Evolutionary conservation across 2,329 filamentous ascomycete species (phyloP).

Genomic region (Fusarium cicatricum): DNA sequence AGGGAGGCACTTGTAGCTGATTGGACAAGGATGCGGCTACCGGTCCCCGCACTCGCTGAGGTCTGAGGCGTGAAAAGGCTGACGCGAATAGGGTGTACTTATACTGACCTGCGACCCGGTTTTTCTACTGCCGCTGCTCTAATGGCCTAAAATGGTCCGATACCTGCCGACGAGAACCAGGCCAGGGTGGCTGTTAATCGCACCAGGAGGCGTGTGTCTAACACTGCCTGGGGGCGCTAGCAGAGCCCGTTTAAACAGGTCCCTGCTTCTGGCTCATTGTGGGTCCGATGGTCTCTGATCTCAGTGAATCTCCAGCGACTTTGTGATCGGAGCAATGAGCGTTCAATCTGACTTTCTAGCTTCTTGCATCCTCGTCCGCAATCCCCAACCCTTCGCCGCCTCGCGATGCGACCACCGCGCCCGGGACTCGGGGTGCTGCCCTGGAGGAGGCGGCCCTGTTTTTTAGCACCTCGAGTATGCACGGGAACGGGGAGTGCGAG

Average conservation of each 20-base stretch:
- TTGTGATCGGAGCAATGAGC: conserved; percentile 49
- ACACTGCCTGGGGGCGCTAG: background rate
- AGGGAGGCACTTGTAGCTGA: background rate
- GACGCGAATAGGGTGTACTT: conserved; percentile 2
- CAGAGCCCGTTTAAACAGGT: conserved; percentile 33
- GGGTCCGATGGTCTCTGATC: conserved; percentile 45
- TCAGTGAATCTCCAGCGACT: conserved; percentile 30
- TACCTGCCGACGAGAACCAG: background rate
- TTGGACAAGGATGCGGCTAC: background rate
- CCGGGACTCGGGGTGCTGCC: conserved; percentile 29
- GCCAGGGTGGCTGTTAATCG: background rate
- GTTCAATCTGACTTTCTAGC: conserved; percentile 41
- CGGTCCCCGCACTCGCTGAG: conserved; percentile 24
- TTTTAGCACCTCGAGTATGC: background rate
- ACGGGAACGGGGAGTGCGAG: background rate
- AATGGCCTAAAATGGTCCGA: no score
- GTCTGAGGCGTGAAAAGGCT: conserved; percentile 11
- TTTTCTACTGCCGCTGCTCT: background rate
- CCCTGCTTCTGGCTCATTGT: conserved; percentile 38
- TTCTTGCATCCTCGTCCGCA: conserved; percentile 27
- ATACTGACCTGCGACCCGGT: background rate
- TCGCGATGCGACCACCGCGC: conserved; percentile 20
- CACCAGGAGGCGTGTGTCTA: background rate
- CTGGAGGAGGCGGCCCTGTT: conserved; percentile 14
- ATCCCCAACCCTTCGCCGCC: conserved; percentile 28